Evolutionary conservation across 129 eudicot species (phyloP).

Genomic region (Scalesia atractyloides): DNA sequence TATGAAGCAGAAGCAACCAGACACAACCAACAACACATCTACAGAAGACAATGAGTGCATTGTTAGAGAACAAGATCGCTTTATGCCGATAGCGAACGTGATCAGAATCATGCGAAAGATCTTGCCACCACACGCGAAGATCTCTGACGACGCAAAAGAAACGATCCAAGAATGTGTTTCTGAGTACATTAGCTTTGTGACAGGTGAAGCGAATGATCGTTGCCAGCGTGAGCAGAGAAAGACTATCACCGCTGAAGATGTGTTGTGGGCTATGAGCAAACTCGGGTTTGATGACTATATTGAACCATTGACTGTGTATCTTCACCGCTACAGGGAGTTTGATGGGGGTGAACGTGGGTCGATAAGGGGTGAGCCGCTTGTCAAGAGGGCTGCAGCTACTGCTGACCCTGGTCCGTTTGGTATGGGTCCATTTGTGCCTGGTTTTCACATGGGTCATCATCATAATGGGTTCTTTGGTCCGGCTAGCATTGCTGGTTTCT

Average conservation of each 20-base stretch:
- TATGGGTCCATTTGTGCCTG: conserved; percentile 38
- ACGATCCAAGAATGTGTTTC: conserved; percentile 95
- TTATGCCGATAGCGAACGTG: conserved; percentile 96
- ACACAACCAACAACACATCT: conserved; percentile 34
- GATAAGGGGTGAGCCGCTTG: conserved; percentile 57
- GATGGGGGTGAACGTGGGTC: conserved; percentile 81
- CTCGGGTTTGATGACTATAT: conserved; percentile 94
- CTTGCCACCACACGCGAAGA: conserved; percentile 84
- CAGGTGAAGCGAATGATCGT: conserved; percentile 90
- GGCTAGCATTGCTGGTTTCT: conserved; percentile 45
- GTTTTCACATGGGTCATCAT: conserved; percentile 41
- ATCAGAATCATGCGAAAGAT: conserved; percentile 87
- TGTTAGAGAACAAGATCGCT: conserved; percentile 90
- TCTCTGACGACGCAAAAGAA: conserved; percentile 92
- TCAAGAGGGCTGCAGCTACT: conserved; percentile 47
- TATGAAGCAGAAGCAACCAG: conserved; percentile 42
- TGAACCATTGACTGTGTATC: conserved; percentile 81
- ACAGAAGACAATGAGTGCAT: conserved; percentile 65
- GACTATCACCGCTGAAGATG: conserved; percentile 97
- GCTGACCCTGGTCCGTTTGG: conserved; percentile 41
- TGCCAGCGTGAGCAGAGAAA: conserved; percentile 97
- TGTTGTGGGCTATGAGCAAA: conserved; percentile 97
- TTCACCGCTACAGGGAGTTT: conserved; percentile 73
- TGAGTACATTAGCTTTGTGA: conserved; percentile 93
- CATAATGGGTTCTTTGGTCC: conserved; percentile 47